Base-by-base conservation (phyloP, 2,329 filamentous ascomycete species). In the Fusarium sp. region DNA sequence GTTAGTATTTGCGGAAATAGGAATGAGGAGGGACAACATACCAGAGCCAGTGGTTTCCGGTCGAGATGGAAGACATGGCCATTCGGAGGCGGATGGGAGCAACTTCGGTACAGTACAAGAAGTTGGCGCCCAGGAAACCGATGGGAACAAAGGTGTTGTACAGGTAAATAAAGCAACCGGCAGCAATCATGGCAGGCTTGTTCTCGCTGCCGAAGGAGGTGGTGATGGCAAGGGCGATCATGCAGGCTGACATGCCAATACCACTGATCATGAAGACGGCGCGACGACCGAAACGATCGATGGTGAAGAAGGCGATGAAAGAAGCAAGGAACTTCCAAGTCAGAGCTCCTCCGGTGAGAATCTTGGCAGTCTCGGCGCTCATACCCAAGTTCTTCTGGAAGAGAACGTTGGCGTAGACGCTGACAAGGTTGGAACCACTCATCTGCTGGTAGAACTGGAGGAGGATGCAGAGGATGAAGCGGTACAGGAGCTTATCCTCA, bases 61-160 rank as follows among this genome's bases (percentile, higher is more conserved):
- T 91, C 0, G 88, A 89, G 12, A 92, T 82, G 29, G 85, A 85
- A 19, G 83, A 83, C 52, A 84, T 84, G 72, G 84, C 83, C 19
- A 83, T 82, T 39, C 84, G 79, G 4, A 82, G 85, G 56, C 83
- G 80, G 25, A 86, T 80, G 2, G 84, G 84, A 69, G 88, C 87
- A 48, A 88, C 83, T 63, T 88, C 85, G 29, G 87, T 86, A 7
- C 87, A 84, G 72, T 86, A 87, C 74, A 88, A 76, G 87, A 89
- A 91, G 15, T 90, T 89, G 42, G 91, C 83, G 7, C 89, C 89
- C 2, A 91, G 79, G 85, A 89, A 91, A 11, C 88, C 89, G 1
- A 90, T 89, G 7, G 90, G 90, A 70, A 92, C 92, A 69, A 89
- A 90, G 4, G 89, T 88, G 77, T 92, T 92, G 80, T 91, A 93